These are phyloP conservation scores for Suillus subluteus DNA, from an alignment of 768 basidiomycete genomes.

Conservation along the genomic window DNA sequence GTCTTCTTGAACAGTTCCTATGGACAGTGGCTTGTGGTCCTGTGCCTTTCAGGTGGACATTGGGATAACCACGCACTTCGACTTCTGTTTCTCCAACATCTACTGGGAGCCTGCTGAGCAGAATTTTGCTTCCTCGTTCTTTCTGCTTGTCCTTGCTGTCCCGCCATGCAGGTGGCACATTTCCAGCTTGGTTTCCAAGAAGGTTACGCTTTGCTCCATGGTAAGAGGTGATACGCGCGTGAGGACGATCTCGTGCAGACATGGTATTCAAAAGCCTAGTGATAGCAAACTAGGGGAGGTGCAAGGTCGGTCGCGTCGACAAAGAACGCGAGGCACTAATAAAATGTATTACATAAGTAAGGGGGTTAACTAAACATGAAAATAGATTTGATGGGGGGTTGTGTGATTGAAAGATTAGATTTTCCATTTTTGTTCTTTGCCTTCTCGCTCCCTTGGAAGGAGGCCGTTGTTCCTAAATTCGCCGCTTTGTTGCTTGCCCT, in stretches of 20 bases:
- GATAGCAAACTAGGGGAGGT: background rate
- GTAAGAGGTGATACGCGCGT: slow-evolving; percentile 47
- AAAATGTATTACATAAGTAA: background rate
- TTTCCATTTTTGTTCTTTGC: background rate
- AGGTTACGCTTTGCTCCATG: slow-evolving; percentile 59
- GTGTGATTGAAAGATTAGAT: slow-evolving; percentile 8
- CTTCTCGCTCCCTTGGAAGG: background rate
- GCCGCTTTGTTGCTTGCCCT: slow-evolving; percentile 2
- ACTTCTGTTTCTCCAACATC: slow-evolving; percentile 73
- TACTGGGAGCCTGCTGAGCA: slow-evolving; percentile 65
- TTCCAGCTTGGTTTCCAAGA: slow-evolving; percentile 59
- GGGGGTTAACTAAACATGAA: background rate
- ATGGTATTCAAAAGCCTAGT: background rate
- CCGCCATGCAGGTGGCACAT: slow-evolving; percentile 66
- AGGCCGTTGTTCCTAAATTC: background rate
- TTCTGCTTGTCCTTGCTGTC: slow-evolving; percentile 38
- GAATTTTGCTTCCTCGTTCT: slow-evolving; percentile 62
- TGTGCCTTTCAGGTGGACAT: background rate
- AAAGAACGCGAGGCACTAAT: background rate
- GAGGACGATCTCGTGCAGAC: slow-evolving; percentile 9
- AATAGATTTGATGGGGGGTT: slow-evolving; percentile 1
- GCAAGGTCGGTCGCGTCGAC: slow-evolving; percentile 2
- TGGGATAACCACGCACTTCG: slow-evolving; percentile 47
- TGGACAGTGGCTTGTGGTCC: slow-evolving; percentile 15
- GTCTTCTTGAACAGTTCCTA: slow-evolving; percentile 81